Evolutionary conservation across 2,329 filamentous ascomycete species (phyloP).

Genomic region (Aspergillus arachidicola): DNA sequence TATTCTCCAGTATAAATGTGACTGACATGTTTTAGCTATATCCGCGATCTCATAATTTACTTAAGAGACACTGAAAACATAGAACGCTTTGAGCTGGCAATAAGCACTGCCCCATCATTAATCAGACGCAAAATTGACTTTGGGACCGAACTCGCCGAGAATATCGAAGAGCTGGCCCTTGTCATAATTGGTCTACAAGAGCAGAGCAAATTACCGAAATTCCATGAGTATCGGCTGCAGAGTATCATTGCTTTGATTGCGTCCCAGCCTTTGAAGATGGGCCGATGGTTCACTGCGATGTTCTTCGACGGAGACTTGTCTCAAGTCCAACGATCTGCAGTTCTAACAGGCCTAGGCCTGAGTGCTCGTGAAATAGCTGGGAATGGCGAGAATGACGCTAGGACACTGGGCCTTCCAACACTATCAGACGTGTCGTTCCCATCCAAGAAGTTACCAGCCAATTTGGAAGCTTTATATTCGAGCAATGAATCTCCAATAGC

Average conservation of each 20-base stretch:
- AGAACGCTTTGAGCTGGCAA: constrained; percentile 78
- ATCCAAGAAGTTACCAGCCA: constrained; percentile 74
- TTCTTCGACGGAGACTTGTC: constrained; percentile 95
- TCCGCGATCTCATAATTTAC: constrained; percentile 78
- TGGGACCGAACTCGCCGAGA: constrained; percentile 82
- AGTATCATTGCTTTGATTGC: constrained; percentile 80
- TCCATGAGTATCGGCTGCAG: constrained; percentile 74
- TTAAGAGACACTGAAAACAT: constrained; percentile 81
- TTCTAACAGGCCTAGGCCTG: constrained; percentile 81
- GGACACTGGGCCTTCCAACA: constrained; percentile 34
- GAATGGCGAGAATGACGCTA: constrained; percentile 60
- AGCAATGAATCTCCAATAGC: constrained; percentile 61
- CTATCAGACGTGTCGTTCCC: constrained; percentile 63
- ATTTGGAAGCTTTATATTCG: constrained; percentile 72
- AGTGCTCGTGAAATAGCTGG: constrained; percentile 84
- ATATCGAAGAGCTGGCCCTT: constrained; percentile 77
- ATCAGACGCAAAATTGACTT: constrained; percentile 88
- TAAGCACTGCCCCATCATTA: constrained; percentile 74
- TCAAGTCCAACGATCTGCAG: constrained; percentile 75
- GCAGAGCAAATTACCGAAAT: constrained; percentile 78
- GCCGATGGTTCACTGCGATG: constrained; percentile 77
- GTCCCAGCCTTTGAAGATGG: constrained; percentile 75
- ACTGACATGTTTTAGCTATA: constrained; percentile 57
- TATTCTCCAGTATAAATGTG: background rate
- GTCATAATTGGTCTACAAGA: constrained; percentile 80